Base-by-base conservation (phyloP, 2,329 filamentous ascomycete genomes). In the Knoxdaviesia proteae region DNA sequence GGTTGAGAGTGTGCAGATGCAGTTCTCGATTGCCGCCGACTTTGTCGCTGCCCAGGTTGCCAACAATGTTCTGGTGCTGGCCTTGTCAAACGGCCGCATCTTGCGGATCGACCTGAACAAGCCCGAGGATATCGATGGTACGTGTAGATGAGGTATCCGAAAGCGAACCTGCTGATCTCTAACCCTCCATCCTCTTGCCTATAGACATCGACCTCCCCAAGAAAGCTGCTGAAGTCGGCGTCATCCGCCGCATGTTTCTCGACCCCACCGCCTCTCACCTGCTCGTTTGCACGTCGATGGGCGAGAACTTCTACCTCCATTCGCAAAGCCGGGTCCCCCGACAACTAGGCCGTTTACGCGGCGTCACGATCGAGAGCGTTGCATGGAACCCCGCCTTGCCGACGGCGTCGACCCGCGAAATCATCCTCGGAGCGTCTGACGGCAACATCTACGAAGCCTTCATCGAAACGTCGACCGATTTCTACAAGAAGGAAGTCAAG, bases 241-340 rank as follows among this genome's bases (percentile, higher is more conserved):
- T 94, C 42, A 96, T 98, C 54, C 79, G 82, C 51, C 84, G 82
- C 64, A 84, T 98, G 73, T 98, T 98, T 63, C 80, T 98, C 54
- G 90, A 98, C 55, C 88, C 90, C 32, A 94, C 88, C 7, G 90
- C 90, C 32, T 94, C 86, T 5, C 90, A 98, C 62, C 68, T 98
- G 32, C 74, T 98, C 49, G 77, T 98, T 50, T 86, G 81, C 56
- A 98, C 90, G 3, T 80, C 84, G 5, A 73, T 86, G 36, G 86
- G 86, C 56, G 90, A 98, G 60, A 96, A 93, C 62, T 98, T 87
- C 65, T 98, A 98, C 60, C 80, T 98, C 7, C 90, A 98, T 58
- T 88, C 86, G 7, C 88, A 96, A 57, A 90, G 87, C 34, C 80
- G 84, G 50, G 80, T 87, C 49, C 86, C 88, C 3, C 84, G 90